These are phyloP conservation scores for Rhodotorula sp. DNA, from an alignment of 1,284 basidiomycete genomes.

Conservation along the genomic window DNA sequence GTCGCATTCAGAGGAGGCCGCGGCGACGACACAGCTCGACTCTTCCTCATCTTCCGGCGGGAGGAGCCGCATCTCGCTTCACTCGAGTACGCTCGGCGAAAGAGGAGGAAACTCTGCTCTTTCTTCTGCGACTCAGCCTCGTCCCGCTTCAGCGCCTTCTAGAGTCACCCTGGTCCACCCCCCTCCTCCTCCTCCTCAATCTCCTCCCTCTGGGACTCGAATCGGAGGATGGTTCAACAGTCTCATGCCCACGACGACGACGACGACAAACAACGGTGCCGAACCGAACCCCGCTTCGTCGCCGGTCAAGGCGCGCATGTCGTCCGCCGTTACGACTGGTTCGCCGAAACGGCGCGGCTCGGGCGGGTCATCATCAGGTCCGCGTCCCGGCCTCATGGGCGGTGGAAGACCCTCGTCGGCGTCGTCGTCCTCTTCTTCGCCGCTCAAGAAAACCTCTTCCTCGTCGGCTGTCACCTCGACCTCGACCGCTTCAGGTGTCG, in stretches of 20 bases:
- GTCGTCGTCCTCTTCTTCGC: slow-evolving; percentile 1
- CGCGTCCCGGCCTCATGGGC: neutral
- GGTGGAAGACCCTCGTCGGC: neutral
- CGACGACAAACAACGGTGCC: neutral
- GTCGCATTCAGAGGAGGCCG: neutral
- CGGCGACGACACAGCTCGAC: neutral
- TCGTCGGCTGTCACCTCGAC: neutral
- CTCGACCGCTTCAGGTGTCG: neutral
- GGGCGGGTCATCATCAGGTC: neutral
- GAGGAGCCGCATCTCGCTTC: too few relatives aligned
- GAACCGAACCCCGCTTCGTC: neutral
- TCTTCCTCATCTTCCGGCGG: neutral
- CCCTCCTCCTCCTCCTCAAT: too few relatives aligned
- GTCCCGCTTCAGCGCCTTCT: too few relatives aligned
- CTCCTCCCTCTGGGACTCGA: slow-evolving; percentile 1
- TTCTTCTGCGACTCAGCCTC: too few relatives aligned
- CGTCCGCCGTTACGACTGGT: too few relatives aligned
- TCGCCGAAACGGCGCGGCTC: too few relatives aligned
- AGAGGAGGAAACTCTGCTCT: too few relatives aligned
- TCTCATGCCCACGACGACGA: slow-evolving; percentile 15
- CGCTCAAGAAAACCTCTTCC: slow-evolving; percentile 18
- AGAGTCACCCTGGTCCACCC: too few relatives aligned
- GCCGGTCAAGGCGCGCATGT: slow-evolving; percentile 6
- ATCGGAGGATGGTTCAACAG: slow-evolving; percentile 39
- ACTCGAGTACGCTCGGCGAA: too few relatives aligned